Percentiles rank a stretch among this genome's conserved stretches.
phyloP scores from a whole-genome alignment of 2,329 filamentous ascomycete species.

The Epichloe festucae region DNA sequence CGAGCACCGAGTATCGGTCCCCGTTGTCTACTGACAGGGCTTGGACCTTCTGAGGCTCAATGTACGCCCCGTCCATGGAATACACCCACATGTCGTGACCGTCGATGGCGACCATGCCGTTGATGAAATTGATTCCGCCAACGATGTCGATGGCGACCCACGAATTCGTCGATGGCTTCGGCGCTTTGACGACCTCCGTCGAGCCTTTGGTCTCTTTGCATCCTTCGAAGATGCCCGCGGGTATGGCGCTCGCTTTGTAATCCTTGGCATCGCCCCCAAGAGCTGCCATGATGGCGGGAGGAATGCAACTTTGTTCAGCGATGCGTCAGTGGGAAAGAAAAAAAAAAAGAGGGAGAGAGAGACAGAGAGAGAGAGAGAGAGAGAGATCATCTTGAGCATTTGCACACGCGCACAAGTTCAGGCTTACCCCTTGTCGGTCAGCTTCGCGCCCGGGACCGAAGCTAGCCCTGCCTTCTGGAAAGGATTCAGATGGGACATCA shows the following conservation, averaged over 20 bases:
- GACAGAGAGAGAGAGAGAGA: no score
- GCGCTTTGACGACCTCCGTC: constrained; percentile 28
- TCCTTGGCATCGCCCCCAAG: constrained; percentile 16
- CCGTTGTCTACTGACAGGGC: constrained; percentile 36
- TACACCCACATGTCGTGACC: constrained; percentile 40
- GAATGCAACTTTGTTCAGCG: constrained; percentile 19
- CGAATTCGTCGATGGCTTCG: constrained; percentile 5
- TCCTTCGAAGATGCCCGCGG: constrained; percentile 28
- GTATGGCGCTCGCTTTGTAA: constrained; percentile 21
- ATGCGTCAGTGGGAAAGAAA: background rate
- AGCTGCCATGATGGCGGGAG: constrained; percentile 26
- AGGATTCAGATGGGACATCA: constrained; percentile 23
- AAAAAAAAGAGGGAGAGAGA: background rate
- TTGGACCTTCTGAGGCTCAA: constrained; percentile 37
- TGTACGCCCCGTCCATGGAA: constrained; percentile 40
- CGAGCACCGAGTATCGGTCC: constrained; percentile 37
- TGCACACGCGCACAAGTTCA: no score
- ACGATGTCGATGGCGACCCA: constrained; percentile 46
- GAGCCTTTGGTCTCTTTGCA: constrained; percentile 34
- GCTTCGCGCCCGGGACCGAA: constrained; percentile 14
- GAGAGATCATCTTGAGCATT: no score
- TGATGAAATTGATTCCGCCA: constrained; percentile 34
- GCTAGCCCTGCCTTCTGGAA: constrained; percentile 19
- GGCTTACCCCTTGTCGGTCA: constrained; percentile 30
- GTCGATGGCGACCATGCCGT: constrained; percentile 34